These are phyloP conservation scores for Wilcoxina mikolae DNA, from an alignment of 495 filamentous ascomycete genomes.

Conservation along the genomic window DNA sequence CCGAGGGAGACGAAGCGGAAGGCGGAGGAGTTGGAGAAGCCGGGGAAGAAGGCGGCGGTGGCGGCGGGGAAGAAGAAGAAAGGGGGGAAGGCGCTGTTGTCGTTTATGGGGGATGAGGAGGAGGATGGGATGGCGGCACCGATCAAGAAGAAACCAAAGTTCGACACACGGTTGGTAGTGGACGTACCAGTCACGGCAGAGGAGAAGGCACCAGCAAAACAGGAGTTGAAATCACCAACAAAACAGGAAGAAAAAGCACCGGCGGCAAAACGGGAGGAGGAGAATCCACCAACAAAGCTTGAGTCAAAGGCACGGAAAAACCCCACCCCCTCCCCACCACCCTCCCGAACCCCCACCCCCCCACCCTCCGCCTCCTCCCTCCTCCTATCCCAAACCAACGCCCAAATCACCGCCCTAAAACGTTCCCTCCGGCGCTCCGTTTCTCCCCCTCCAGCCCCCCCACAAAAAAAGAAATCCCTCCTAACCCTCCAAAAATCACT, in stretches of 20 bases:
- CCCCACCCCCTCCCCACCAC: constrained; percentile 11
- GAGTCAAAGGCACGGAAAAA: neutral
- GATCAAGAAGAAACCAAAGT: constrained; percentile 73
- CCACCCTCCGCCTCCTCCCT: neutral
- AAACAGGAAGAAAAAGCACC: constrained; percentile 29
- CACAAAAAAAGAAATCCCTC: constrained; percentile 42
- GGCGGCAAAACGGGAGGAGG: constrained; percentile 16
- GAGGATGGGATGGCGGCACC: constrained; percentile 49
- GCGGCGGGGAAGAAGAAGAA: constrained; percentile 59
- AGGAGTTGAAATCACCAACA: constrained; percentile 5
- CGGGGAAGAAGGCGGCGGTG: constrained; percentile 26
- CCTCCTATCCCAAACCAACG: constrained; percentile 52
- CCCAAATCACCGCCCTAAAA: constrained; percentile 79
- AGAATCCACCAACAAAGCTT: constrained; percentile 17
- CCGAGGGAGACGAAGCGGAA: constrained; percentile 41
- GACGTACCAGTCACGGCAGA: constrained; percentile 40
- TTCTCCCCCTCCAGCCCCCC: constrained; percentile 12
- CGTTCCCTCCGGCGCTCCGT: constrained; percentile 66
- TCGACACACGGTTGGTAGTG: constrained; percentile 69
- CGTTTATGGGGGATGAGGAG: constrained; percentile 77
- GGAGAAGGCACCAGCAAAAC: constrained; percentile 21
- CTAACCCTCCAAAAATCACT: constrained; percentile 47
- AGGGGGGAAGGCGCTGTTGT: constrained; percentile 59
- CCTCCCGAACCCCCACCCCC: constrained; percentile 11
- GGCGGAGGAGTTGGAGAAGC: constrained; percentile 30